Percentiles rank a stretch among this genome's conserved stretches.
Conservation (phyloP, 192 early-diverging fungal species). For the Umbelopsis sp. region DNA sequence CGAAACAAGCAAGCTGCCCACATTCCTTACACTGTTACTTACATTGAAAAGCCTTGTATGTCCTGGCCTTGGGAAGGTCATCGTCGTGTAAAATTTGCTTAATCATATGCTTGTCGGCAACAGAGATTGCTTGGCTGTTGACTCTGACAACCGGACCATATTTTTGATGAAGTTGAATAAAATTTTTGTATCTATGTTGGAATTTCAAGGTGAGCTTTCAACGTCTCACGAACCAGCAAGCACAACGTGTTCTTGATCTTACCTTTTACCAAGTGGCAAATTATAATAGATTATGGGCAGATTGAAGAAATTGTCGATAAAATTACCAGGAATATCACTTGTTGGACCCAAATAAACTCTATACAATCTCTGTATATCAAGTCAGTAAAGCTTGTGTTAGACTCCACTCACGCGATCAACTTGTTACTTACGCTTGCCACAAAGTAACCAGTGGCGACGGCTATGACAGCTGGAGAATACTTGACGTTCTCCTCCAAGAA, state of each 20-base stretch:
- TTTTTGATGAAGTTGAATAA: constrained; percentile 30
- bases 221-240: not conserved
- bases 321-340: constrained; percentile 27
- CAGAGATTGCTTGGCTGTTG: constrained; percentile 35
- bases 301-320: constrained; percentile 26
- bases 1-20: not conserved
- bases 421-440: not conserved
- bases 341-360: constrained; percentile 27
- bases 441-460: constrained; percentile 1
- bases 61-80: constrained; percentile 24
- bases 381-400: not conserved
- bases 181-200: constrained; percentile 4
- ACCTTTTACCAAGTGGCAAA: constrained; percentile 25
- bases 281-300: constrained; percentile 4
- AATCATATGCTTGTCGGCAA: constrained; percentile 47
- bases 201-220: not conserved
- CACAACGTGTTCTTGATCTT: not conserved
- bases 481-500: not conserved
- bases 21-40: not conserved
- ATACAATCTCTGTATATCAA: constrained; percentile 26
- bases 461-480: not conserved
- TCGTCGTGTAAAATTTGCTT: constrained; percentile 34
- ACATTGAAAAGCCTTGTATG: constrained; percentile 8
- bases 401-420: not conserved
- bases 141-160: constrained; percentile 47